These are phyloP conservation scores for Globisporangium emineosum DNA, from an alignment of 352 stramenopile species.

Conservation along the genomic window DNA sequence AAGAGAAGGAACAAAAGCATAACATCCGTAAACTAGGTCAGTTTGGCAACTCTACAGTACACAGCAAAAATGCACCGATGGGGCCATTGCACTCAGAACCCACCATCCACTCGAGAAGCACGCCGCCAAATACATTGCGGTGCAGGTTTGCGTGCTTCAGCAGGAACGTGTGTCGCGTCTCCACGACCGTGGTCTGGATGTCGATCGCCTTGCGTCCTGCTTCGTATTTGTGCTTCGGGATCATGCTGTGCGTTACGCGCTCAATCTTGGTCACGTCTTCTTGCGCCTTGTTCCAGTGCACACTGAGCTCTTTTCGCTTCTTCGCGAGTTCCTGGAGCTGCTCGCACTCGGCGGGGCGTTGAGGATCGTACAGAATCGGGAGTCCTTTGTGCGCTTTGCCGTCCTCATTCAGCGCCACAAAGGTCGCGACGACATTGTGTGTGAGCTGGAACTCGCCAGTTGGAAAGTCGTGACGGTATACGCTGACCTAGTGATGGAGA, in stretches of 20 bases:
- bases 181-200: slow-evolving; percentile 35
- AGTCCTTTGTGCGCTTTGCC: slow-evolving; percentile 21
- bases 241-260: slow-evolving; percentile 31
- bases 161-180: slow-evolving; percentile 35
- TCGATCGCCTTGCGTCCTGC: slow-evolving; percentile 18
- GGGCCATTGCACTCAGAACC: not conserved
- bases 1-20: not conserved
- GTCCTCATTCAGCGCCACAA: slow-evolving; percentile 31
- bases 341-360: slow-evolving; percentile 23
- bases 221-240: slow-evolving; percentile 17
- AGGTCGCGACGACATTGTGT: slow-evolving; percentile 41
- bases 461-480: slow-evolving; percentile 35
- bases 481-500: slow-evolving; percentile 23
- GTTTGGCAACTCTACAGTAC: not conserved
- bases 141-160: slow-evolving; percentile 39
- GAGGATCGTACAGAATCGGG: slow-evolving; percentile 22
- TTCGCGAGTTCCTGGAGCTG: slow-evolving; percentile 25
- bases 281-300: slow-evolving; percentile 28
- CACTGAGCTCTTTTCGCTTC: slow-evolving; percentile 33
- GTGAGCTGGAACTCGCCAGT: slow-evolving; percentile 40
- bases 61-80: not conserved
- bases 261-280: slow-evolving; percentile 24
- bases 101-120: slow-evolving; percentile 46
- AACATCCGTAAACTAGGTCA: not conserved
- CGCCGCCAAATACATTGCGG: slow-evolving; percentile 39